Evolutionary conservation across 495 filamentous ascomycete genomes (phyloP).

Genomic region (Neurospora pannonica): DNA sequence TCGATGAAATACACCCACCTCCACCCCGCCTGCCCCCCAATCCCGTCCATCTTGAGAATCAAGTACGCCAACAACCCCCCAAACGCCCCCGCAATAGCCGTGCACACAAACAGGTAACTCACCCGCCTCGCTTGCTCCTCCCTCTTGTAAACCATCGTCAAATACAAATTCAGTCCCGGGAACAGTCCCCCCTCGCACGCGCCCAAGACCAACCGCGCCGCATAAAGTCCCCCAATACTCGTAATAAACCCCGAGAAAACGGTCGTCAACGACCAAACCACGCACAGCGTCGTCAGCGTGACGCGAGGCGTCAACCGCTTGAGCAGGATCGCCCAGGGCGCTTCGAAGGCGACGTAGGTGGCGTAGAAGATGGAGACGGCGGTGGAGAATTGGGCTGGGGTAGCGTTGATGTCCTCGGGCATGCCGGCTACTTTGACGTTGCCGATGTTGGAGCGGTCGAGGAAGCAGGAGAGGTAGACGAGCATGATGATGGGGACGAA

Average conservation of each 20-base stretch:
- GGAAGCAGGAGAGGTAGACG: conserved; percentile 50
- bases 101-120: conserved; percentile 75
- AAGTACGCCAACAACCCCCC: conserved; percentile 66
- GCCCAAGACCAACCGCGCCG: conserved; percentile 45
- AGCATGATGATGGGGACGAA: conserved; percentile 43
- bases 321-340: conserved; percentile 67
- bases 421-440: conserved; percentile 39
- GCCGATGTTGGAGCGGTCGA: conserved; percentile 46
- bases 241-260: conserved; percentile 45
- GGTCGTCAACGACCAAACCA: conserved; percentile 45
- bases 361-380: conserved; percentile 73
- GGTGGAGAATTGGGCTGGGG: conserved; percentile 49
- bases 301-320: conserved; percentile 51
- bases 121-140: conserved; percentile 40
- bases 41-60: conserved; percentile 55
- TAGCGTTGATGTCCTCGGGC: conserved; percentile 41
- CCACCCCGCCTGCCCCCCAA: conserved; percentile 60
- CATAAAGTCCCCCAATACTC: conserved; percentile 38
- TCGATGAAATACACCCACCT: conserved; percentile 72
- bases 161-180: conserved; percentile 72
- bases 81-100: conserved; percentile 69
- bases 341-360: conserved; percentile 69
- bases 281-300: conserved; percentile 53
- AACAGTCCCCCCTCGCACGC: conserved; percentile 57
- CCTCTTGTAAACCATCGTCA: conserved; percentile 66